Evolutionary conservation across 2,329 filamentous ascomycete genomes (phyloP), one percentile per base, ranked within the genome.

Genomic region (Aspergillus niger): DNA sequence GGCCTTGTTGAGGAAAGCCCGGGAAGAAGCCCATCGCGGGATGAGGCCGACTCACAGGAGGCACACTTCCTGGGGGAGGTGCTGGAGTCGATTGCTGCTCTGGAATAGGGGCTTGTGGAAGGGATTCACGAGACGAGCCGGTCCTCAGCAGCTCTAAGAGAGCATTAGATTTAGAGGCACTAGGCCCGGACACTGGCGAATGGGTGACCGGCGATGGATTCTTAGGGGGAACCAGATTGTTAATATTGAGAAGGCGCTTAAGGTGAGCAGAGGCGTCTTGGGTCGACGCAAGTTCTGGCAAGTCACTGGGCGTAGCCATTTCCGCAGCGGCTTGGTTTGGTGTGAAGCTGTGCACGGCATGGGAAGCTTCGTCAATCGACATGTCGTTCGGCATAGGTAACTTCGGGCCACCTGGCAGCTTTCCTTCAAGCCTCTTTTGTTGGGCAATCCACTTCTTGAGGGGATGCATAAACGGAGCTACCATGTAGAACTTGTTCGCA

Each of bases 401-500:
- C 13, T 76, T 74, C 32, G 72, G 75, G 39, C 73, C 79, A 28
- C 78, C 68, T 17, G 76, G 73, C 64, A 79, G 80, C 67, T 81
- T 80, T 8, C 81, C 80, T 67, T 91, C 90, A n/a, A 84, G 82
- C 77, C 89, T 92, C 80, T 86, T 89, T 77, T 96, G 91, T 65
- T 89, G 86, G n/a, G 87, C 81, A 50, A 98, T 92, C 93, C 93
- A 98, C 74, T 91, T 92, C 76, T 92, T 93, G 52, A 99, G 78
- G 5, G 88, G 90, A 1, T 87, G 87, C 57, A 98, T 81, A 72
- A 99, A 99, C 0, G 94, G 93, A 0, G 92, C 92, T 17, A 99
- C 95, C 91, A 98, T 97, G 78, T 97, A 99, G 74, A 97, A 98
- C 72, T 94, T 97, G 75, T 91, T 92, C 43, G 88, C 87, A 67